phyloP scores from a whole-genome alignment of 2,329 filamentous ascomycete species.

The Colletotrichum spaethianum region DNA sequence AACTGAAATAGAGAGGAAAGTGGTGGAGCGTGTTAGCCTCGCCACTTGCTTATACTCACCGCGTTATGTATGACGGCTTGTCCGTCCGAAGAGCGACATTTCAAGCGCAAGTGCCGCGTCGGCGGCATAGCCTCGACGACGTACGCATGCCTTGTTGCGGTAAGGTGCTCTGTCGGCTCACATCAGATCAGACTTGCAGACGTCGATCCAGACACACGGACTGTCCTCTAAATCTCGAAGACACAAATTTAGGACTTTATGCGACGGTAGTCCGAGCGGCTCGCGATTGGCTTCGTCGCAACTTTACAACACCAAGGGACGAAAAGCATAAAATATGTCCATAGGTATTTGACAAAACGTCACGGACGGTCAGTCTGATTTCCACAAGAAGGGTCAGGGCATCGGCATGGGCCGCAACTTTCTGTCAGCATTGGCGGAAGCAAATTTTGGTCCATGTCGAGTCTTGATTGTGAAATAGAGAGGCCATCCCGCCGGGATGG shows the following conservation, averaged over 20 bases:
- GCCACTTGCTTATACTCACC: background rate
- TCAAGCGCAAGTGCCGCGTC: background rate
- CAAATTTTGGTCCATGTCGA: background rate
- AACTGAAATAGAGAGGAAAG: background rate
- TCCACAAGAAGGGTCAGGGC: background rate
- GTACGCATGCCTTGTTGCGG: conserved; percentile 2
- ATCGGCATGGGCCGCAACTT: conserved; percentile 28
- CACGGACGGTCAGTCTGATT: background rate
- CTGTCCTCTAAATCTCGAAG: background rate
- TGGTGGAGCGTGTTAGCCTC: background rate
- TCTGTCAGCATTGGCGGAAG: conserved; percentile 1
- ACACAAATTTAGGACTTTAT: background rate
- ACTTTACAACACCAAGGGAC: background rate
- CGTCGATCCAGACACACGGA: background rate
- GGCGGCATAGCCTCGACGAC: conserved; percentile 8
- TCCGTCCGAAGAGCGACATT: background rate
- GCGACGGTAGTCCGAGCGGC: conserved; percentile 3
- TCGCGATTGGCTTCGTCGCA: conserved; percentile 2
- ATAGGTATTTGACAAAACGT: background rate
- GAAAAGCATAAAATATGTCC: background rate
- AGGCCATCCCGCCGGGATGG: background rate
- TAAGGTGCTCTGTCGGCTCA: background rate
- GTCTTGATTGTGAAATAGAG: background rate
- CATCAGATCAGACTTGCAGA: conserved; percentile 17
- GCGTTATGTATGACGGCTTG: background rate